Conservation (phyloP, 78 protist genomes). For the Chrysochromulina tobinii region DNA sequence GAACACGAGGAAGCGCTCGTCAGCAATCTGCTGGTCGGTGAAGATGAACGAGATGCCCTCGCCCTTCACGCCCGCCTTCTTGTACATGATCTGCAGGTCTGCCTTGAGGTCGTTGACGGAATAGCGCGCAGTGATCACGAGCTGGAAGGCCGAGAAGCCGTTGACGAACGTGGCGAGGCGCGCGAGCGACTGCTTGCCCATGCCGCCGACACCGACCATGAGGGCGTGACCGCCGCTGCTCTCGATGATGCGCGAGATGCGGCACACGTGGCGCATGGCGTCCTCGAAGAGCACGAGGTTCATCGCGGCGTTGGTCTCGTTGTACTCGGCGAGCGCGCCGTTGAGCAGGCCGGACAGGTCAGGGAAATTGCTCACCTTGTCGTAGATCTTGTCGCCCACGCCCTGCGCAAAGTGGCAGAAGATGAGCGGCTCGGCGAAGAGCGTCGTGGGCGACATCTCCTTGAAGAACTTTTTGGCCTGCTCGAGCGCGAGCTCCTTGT, state of each 20-base stretch:
- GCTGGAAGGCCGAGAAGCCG: conserved; percentile 40
- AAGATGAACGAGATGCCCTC: conserved; percentile 51
- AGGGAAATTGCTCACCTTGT: not conserved
- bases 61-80: conserved; percentile 55
- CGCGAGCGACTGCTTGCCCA: conserved; percentile 67
- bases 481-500: conserved; percentile 42
- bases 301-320: conserved; percentile 44
- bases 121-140: conserved; percentile 47
- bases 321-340: conserved; percentile 47
- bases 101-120: conserved; percentile 52
- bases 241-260: conserved; percentile 63
- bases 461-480: conserved; percentile 39
- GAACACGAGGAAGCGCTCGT: conserved; percentile 64
- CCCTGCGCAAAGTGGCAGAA: conserved; percentile 38
- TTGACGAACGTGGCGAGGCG: conserved; percentile 53
- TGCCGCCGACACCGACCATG: conserved; percentile 76
- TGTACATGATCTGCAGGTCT: conserved; percentile 58
- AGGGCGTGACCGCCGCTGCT: conserved; percentile 66
- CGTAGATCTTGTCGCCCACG: conserved; percentile 39
- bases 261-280: conserved; percentile 63
- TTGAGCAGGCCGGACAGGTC: conserved; percentile 22
- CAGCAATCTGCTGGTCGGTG: conserved; percentile 68
- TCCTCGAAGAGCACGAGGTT: conserved; percentile 75
- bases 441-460: conserved; percentile 37
- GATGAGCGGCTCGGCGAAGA: conserved; percentile 43